Evolutionary conservation across 257 asterid genomes (phyloP).

Genomic region (Marsdenia floribunda): DNA sequence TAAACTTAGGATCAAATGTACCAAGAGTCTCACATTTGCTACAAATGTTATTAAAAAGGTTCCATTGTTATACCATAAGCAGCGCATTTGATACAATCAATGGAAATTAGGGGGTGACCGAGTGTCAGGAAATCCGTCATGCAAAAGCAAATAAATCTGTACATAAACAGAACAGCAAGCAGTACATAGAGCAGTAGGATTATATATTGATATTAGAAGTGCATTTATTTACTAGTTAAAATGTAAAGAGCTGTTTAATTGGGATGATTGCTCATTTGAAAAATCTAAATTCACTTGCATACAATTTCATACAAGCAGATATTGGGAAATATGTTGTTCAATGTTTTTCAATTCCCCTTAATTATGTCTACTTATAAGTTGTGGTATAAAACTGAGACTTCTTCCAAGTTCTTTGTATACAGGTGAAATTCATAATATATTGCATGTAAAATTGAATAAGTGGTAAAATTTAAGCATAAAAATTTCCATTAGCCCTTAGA

Average conservation of each 20-base stretch:
- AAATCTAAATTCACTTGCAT: background rate
- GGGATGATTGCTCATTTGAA: background rate
- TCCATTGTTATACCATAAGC: background rate
- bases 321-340: background rate
- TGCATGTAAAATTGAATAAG: background rate
- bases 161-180: background rate
- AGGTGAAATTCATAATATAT: background rate
- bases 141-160: background rate
- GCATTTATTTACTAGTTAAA: background rate
- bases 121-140: background rate
- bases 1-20: background rate
- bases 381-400: background rate
- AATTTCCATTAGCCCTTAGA: background rate
- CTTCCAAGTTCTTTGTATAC: background rate
- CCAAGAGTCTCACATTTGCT: no score
- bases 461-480: background rate
- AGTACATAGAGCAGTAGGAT: background rate
- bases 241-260: background rate
- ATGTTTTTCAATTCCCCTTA: background rate
- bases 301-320: background rate
- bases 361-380: background rate
- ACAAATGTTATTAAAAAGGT: no score
- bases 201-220: no score
- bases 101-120: background rate
- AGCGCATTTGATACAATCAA: background rate